Conservation (phyloP, 2,329 filamentous ascomycete species). For the Aspergillus pseudoviridinutans region DNA sequence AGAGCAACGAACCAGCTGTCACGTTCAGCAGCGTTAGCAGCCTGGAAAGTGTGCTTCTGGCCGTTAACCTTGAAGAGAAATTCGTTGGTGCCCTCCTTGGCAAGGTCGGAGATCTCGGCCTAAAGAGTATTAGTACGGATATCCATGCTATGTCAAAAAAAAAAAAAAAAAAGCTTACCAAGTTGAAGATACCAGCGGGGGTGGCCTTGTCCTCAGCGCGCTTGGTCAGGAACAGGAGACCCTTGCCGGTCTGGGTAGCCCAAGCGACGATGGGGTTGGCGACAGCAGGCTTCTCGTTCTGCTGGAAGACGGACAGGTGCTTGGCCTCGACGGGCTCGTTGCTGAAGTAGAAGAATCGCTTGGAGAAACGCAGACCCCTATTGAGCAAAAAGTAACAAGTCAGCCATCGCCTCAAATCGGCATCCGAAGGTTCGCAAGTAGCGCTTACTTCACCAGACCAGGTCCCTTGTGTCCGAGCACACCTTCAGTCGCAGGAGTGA, state of each 20-base stretch:
- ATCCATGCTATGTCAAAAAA: too few relatives aligned
- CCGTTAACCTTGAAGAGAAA: constrained; percentile 82
- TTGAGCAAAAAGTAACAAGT: constrained; percentile 19
- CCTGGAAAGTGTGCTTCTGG: constrained; percentile 94
- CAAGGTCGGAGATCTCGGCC: constrained; percentile 67
- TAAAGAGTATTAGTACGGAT: constrained; percentile 34
- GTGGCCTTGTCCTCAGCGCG: constrained; percentile 74
- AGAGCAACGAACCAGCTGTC: constrained; percentile 88
- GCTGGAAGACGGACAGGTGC: constrained; percentile 71
- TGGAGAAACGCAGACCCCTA: constrained; percentile 84
- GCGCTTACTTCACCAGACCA: constrained; percentile 79
- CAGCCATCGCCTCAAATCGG: not conserved
- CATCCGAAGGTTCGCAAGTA: not conserved
- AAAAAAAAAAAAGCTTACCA: constrained; percentile 56
- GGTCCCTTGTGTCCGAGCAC: constrained; percentile 85
- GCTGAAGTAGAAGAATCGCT: constrained; percentile 90
- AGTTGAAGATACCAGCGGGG: constrained; percentile 76
- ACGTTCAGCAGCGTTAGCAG: constrained; percentile 67
- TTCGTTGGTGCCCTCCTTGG: constrained; percentile 71
- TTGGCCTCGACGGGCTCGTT: constrained; percentile 69
- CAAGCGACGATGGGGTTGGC: constrained; percentile 80
- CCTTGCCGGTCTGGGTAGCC: constrained; percentile 91
- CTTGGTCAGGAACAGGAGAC: constrained; percentile 88
- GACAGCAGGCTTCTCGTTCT: constrained; percentile 78
- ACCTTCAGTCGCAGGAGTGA: constrained; percentile 75